These are phyloP conservation scores for Aspergillus ochraceus DNA, from an alignment of 2,329 filamentous ascomycete species.

Conservation along the genomic window DNA sequence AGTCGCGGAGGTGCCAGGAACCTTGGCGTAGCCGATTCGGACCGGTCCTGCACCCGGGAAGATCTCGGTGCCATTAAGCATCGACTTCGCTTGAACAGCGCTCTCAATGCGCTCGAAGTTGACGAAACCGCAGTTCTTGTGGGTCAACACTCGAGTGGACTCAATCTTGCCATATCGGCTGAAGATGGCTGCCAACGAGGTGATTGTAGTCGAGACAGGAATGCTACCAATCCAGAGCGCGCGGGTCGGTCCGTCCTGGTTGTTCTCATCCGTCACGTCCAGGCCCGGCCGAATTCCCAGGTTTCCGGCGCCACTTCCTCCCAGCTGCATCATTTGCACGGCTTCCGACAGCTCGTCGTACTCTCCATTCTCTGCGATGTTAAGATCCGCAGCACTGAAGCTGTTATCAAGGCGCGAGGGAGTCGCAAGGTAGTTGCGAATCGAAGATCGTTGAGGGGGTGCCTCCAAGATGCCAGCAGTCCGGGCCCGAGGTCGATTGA, in stretches of 20 bases:
- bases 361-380: slow-evolving; percentile 71
- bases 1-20: slow-evolving; percentile 74
- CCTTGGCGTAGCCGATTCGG: slow-evolving; percentile 95
- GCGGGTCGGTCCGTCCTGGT: slow-evolving; percentile 83
- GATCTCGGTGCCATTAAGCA: slow-evolving; percentile 95
- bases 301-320: slow-evolving; percentile 41
- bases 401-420: slow-evolving; percentile 73
- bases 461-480: slow-evolving; percentile 91
- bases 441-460: slow-evolving; percentile 62
- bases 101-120: slow-evolving; percentile 93
- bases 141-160: slow-evolving; percentile 88
- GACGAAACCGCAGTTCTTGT: slow-evolving; percentile 99
- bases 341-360: slow-evolving; percentile 79
- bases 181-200: slow-evolving; percentile 93
- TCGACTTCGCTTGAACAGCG: slow-evolving; percentile 81
- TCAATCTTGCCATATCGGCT: slow-evolving; percentile 87
- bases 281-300: slow-evolving; percentile 64
- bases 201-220: slow-evolving; percentile 92
- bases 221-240: slow-evolving; percentile 98
- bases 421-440: slow-evolving; percentile 75
- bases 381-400: slow-evolving; percentile 73
- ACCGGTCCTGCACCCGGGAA: slow-evolving; percentile 95
- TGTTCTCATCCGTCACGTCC: slow-evolving; percentile 73
- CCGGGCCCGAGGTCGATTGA: slow-evolving; percentile 79
- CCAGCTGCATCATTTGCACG: slow-evolving; percentile 75